These are phyloP conservation scores for Emydomyces testavorans DNA, from an alignment of 2,329 filamentous ascomycete species.

Conservation along the genomic window DNA sequence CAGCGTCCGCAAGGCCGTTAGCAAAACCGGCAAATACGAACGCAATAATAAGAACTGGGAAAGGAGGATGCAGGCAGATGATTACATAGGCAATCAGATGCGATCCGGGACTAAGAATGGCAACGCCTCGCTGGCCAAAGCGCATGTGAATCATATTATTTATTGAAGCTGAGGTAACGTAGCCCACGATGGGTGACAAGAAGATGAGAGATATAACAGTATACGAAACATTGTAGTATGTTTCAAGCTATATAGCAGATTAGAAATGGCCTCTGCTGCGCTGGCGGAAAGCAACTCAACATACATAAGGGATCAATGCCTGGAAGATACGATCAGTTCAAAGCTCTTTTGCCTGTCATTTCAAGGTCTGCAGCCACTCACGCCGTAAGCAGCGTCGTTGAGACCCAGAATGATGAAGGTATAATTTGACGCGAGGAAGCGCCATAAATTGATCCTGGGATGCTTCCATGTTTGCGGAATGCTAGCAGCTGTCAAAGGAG, in stretches of 20 bases:
- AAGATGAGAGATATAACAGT: conserved; percentile 39
- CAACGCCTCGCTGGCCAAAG: conserved; percentile 59
- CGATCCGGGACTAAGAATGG: conserved; percentile 49
- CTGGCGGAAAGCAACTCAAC: conserved; percentile 11
- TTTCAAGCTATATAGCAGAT: conserved; percentile 31
- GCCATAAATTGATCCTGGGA: conserved; percentile 47
- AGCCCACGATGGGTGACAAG: conserved; percentile 38
- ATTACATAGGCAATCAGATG: conserved; percentile 56
- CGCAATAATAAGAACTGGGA: conserved; percentile 52
- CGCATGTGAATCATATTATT: conserved; percentile 35
- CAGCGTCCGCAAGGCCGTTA: conserved; percentile 49
- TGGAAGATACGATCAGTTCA: conserved; percentile 16
- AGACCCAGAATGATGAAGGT: conserved; percentile 47
- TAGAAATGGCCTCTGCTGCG: not conserved
- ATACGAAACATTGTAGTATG: conserved; percentile 36
- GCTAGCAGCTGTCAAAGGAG: conserved; percentile 35
- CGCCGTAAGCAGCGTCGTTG: conserved; percentile 47
- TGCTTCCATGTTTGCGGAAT: conserved; percentile 51
- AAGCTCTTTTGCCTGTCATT: not conserved
- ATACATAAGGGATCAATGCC: conserved; percentile 41
- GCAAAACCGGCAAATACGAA: conserved; percentile 58
- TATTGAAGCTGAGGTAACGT: conserved; percentile 34
- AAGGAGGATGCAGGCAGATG: conserved; percentile 57
- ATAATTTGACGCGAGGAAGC: conserved; percentile 48
- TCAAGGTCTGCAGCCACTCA: conserved; percentile 25